phyloP scores from a whole-genome alignment of 2,329 filamentous ascomycete species.

The Claviceps fusiformis region DNA sequence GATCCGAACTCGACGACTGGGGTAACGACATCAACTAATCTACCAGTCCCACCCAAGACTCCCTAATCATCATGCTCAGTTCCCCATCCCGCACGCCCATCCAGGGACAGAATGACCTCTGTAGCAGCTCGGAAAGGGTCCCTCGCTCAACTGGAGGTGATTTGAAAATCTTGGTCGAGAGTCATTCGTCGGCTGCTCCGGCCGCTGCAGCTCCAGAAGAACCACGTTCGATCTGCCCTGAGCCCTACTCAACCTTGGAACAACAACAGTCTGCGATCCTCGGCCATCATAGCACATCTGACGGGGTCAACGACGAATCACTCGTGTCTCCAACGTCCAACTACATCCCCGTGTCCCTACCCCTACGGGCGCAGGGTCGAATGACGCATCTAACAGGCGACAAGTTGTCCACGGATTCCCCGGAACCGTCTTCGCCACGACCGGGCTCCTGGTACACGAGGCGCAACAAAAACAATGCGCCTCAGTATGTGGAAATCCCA shows the following conservation, averaged over 20 bases:
- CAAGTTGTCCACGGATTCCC: conserved; percentile 9
- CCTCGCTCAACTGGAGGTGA: neutral
- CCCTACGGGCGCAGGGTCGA: conserved; percentile 7
- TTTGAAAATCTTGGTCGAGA: neutral
- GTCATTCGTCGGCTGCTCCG: neutral
- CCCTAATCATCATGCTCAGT: conserved; percentile 13
- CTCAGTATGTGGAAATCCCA: neutral
- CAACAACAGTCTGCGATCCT: neutral
- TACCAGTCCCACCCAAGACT: conserved; percentile 8
- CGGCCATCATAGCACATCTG: neutral
- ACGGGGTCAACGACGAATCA: neutral
- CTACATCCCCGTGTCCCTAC: conserved; percentile 12
- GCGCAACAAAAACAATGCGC: conserved; percentile 4
- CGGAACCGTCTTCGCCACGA: conserved; percentile 7
- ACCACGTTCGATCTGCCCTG: neutral
- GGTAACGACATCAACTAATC: conserved; percentile 4
- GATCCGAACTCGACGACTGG: neutral
- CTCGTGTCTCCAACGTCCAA: conserved; percentile 7
- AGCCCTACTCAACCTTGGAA: neutral
- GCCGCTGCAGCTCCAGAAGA: conserved; percentile 1
- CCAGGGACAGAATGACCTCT: conserved; percentile 6
- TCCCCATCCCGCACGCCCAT: conserved; percentile 2
- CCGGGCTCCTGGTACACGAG: conserved; percentile 13
- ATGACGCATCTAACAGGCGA: conserved; percentile 20
- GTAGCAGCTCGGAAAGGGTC: neutral